These are phyloP conservation scores for Cryphonectria japonica DNA, from an alignment of 2,329 filamentous ascomycete genomes.

Conservation along the genomic window DNA sequence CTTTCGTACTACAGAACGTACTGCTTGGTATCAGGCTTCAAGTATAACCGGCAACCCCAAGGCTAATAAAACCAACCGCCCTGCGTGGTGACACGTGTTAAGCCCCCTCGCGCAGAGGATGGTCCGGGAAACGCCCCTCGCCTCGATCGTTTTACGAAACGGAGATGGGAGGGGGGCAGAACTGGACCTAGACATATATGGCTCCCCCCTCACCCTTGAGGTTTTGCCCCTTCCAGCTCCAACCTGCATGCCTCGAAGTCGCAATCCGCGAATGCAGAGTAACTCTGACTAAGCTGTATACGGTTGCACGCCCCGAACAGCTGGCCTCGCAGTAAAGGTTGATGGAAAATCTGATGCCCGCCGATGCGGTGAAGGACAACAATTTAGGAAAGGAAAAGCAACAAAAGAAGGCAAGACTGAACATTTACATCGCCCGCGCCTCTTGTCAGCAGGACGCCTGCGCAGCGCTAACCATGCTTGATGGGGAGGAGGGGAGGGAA, in stretches of 20 bases:
- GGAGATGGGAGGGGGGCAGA: background rate
- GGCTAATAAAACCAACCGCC: background rate
- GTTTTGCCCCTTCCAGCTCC: background rate
- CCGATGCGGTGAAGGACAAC: background rate
- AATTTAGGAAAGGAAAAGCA: background rate
- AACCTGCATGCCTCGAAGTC: background rate
- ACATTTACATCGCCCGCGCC: background rate
- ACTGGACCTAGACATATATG: background rate
- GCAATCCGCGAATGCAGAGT: background rate
- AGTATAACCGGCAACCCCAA: background rate
- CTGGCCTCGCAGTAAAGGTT: background rate
- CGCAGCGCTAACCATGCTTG: background rate
- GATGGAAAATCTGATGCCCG: background rate
- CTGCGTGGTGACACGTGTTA: constrained; percentile 8
- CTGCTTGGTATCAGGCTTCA: background rate
- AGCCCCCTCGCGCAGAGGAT: background rate
- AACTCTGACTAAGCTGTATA: constrained; percentile 1
- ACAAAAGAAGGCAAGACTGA: background rate
- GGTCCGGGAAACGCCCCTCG: background rate
- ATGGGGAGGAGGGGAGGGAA: too few species aligned
- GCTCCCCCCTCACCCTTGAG: background rate
- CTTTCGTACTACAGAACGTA: background rate
- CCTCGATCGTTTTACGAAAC: background rate
- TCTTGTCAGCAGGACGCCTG: background rate
- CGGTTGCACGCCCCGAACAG: background rate